A percentile compares a stretch with the other conserved stretches of the same genome.
Evolutionary conservation across 441 rosid species (phyloP).

Genomic region (Metrosideros polymorpha): DNA sequence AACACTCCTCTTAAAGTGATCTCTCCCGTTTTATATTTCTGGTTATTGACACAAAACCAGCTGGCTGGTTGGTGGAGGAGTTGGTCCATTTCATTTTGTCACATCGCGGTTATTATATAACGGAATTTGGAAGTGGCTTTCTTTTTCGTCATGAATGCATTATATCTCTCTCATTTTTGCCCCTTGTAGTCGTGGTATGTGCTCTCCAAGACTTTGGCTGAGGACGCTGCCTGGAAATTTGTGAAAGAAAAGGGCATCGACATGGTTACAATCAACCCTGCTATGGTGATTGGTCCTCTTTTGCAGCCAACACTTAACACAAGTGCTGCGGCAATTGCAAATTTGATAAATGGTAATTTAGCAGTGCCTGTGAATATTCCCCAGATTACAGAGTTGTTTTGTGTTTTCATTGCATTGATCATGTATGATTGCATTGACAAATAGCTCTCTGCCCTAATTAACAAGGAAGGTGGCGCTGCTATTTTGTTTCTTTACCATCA

Average conservation of each 20-base stretch:
- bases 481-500: neutral
- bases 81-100: neutral
- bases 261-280: conserved; percentile 70
- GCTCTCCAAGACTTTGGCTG: conserved; percentile 82
- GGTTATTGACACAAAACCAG: neutral
- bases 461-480: neutral
- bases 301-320: conserved; percentile 84
- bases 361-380: neutral
- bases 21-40: neutral
- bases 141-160: neutral
- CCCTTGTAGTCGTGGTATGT: conserved; percentile 69
- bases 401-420: neutral
- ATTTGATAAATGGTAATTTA: conserved; percentile 53
- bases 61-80: neutral
- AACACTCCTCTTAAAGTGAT: neutral
- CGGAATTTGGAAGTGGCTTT: neutral
- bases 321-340: conserved; percentile 59
- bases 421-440: neutral
- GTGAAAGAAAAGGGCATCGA: conserved; percentile 69
- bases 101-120: neutral
- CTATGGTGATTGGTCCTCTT: conserved; percentile 91
- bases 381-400: neutral
- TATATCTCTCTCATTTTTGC: neutral
- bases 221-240: conserved; percentile 79
- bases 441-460: neutral